Conservation (phyloP, 768 basidiomycete genomes). For the Trametes maxima region DNA sequence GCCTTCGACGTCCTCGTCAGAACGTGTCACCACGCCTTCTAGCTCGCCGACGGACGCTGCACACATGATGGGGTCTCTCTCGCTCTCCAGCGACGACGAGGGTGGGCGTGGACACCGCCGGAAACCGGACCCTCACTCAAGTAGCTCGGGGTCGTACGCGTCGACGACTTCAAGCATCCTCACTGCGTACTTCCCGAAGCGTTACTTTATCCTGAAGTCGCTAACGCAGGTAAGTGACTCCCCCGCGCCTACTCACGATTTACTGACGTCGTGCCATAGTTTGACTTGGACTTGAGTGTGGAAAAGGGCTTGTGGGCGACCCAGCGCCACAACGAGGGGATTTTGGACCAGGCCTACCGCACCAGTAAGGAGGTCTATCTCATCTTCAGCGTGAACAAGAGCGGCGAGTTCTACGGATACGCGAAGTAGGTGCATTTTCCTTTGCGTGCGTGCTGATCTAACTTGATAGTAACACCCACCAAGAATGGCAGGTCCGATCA, state of each 20-base stretch:
- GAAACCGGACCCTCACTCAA: conserved; percentile 41
- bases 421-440: conserved; percentile 58
- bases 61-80: conserved; percentile 35
- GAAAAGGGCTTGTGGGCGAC: conserved; percentile 87
- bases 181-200: conserved; percentile 72
- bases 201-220: conserved; percentile 94
- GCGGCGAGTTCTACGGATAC: conserved; percentile 94
- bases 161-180: conserved; percentile 88
- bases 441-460: not conserved
- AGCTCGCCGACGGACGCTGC: conserved; percentile 27
- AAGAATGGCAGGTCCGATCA: conserved; percentile 75
- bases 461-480: not conserved
- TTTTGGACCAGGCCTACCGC: conserved; percentile 91
- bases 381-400: conserved; percentile 92
- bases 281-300: conserved; percentile 79
- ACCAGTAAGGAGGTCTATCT: conserved; percentile 87
- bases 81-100: conserved; percentile 45
- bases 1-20: conserved; percentile 27
- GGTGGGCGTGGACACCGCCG: conserved; percentile 12
- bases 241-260: not conserved
- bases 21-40: conserved; percentile 20
- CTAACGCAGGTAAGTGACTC: conserved; percentile 60
- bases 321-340: conserved; percentile 88
- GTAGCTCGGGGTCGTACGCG: conserved; percentile 68
- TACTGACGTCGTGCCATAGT: conserved; percentile 41